Percentiles rank a stretch among this genome's conserved stretches.
Conservation (phyloP, 1,284 basidiomycete species). For the Ceratobasidium sp. region DNA sequence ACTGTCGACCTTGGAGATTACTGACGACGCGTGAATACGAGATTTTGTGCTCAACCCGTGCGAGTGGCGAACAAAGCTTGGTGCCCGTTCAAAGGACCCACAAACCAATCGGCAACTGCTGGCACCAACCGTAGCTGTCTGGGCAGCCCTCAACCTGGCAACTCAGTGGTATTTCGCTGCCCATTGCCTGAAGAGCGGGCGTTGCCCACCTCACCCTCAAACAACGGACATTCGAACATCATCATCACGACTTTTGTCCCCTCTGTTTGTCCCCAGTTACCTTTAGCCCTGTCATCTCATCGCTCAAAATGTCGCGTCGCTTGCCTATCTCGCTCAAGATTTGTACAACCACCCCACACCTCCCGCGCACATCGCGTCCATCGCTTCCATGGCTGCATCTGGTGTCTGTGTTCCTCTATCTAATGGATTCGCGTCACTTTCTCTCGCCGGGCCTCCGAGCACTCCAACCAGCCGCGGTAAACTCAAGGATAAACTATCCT, state of each 20-base stretch:
- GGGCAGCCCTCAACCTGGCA: too few relatives aligned
- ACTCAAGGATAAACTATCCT: background rate
- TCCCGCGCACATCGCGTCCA: background rate
- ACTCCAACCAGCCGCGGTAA: background rate
- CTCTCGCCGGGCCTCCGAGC: background rate
- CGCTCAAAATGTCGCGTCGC: constrained; percentile 20
- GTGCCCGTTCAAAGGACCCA: too few relatives aligned
- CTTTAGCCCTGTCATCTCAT: background rate
- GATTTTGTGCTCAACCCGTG: too few relatives aligned
- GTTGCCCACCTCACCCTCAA: background rate
- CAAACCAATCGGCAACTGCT: too few relatives aligned
- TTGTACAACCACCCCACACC: background rate
- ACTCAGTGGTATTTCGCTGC: too few relatives aligned
- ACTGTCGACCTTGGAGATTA: too few relatives aligned
- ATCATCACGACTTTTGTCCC: constrained; percentile 24
- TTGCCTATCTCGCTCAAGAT: background rate
- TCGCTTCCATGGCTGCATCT: background rate
- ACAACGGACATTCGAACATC: background rate
- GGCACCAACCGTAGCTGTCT: too few relatives aligned
- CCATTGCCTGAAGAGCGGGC: background rate
- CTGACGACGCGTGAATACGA: too few relatives aligned
- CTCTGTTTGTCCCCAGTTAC: background rate
- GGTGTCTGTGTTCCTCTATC: background rate
- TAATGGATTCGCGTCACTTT: background rate
- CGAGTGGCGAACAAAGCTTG: too few relatives aligned